Evolutionary conservation across 352 stramenopile species (phyloP), one percentile per base, ranked within the genome.

Genomic region (Peronospora belbahrii): DNA sequence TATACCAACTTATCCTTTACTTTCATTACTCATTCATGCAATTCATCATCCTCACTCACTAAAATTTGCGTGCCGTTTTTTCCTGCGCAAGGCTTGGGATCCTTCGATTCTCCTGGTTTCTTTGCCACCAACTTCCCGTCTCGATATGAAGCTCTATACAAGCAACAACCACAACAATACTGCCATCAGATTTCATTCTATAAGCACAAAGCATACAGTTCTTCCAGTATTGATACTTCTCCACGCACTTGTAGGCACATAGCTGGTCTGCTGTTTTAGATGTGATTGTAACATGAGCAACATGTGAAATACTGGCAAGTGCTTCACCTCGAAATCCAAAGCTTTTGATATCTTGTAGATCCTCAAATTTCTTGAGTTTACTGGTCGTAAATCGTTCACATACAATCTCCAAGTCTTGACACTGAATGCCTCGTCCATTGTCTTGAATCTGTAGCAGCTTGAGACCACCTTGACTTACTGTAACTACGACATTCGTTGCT

Each of bases 261-360:
- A 65, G 59, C 42, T 94, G 63, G 6, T 72, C 64, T 8, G 62
- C 65, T 6, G 78, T 93, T 53, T 91, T 92, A 41, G 85, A 92
- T 6, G 78, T 91, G 64, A 97, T 94, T 7, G 81, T 77, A 18
- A 98, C 84, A 49, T 95, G 73, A 3, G 93, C 88, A 19, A 98
- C 95, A 45, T 97, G 88, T 30, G 86, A 97, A 52, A 99, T 97
- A 51, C 85, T 98, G 20, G 96, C 96, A 20, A 99, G 80, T 10
- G 97, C 97, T 75, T 99, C 97, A 1, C 97, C 97, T 10, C 97
- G 85, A 69, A 99, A 99, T 15, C 96, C 97, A 68, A 98, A 99
- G 27, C 95, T 99, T 9, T 56, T 56, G 42, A 99, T 96, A 13
- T 70, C 65, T 18, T 77, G 71, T 48, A 99, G 74, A 60, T 99